Evolutionary conservation across 805 yeast genomes (phyloP).

Genomic region (Candida endomychidarum): DNA sequence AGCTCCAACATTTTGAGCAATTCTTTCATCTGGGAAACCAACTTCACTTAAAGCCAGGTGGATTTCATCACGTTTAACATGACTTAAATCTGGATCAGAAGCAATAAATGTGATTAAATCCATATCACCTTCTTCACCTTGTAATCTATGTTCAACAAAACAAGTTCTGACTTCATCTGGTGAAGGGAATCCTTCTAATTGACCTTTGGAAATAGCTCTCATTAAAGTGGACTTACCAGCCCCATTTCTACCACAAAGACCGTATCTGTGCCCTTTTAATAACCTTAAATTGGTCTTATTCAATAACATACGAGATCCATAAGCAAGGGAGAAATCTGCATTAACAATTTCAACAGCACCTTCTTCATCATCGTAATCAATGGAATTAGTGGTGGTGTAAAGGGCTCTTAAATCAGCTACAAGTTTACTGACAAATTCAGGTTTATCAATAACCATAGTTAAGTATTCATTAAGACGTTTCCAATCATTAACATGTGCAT

Average conservation of each 20-base stretch:
- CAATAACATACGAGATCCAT: slow-evolving; percentile 94
- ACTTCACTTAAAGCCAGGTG: slow-evolving; percentile 75
- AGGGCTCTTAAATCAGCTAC: slow-evolving; percentile 50
- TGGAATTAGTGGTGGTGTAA: slow-evolving; percentile 46
- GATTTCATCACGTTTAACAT: slow-evolving; percentile 67
- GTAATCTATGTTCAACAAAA: slow-evolving; percentile 95
- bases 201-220: slow-evolving; percentile 96
- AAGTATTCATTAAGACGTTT: slow-evolving; percentile 55
- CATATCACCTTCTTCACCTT: slow-evolving; percentile 91
- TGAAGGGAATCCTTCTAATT: slow-evolving; percentile 95
- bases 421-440: slow-evolving; percentile 42
- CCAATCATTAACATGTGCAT: slow-evolving; percentile 48
- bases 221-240: slow-evolving; percentile 97
- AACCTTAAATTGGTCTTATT: slow-evolving; percentile 89
- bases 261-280: slow-evolving; percentile 93
- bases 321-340: slow-evolving; percentile 92
- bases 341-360: slow-evolving; percentile 92
- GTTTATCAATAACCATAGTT: slow-evolving; percentile 27
- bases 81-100: slow-evolving; percentile 75
- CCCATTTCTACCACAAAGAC: slow-evolving; percentile 97
- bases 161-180: slow-evolving; percentile 84
- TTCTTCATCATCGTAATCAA: slow-evolving; percentile 57
- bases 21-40: slow-evolving; percentile 89
- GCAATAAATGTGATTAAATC: slow-evolving; percentile 87
- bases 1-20: slow-evolving; percentile 89